Conservation (phyloP, 345 rosid species). For the Camelina neglecta region DNA sequence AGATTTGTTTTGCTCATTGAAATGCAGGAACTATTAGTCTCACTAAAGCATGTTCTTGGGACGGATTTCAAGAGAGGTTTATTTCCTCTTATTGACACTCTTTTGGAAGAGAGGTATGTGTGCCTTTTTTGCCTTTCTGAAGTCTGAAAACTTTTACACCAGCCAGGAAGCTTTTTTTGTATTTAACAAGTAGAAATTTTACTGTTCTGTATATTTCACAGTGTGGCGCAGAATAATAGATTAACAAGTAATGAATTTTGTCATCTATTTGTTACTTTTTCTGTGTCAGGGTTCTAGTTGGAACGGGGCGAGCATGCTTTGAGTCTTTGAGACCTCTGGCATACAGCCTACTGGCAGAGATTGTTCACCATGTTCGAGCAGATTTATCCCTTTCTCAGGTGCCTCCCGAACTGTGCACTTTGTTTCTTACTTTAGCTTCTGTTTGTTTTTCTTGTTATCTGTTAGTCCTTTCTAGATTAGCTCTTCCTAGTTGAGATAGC, state of each 20-base stretch:
- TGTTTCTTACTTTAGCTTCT: slow-evolving; percentile 1
- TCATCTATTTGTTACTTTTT: slow-evolving; percentile 4
- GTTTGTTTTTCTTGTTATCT: neutral
- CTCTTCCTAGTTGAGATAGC: slow-evolving; percentile 9
- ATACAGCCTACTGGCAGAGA: slow-evolving; percentile 96
- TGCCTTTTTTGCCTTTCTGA: slow-evolving; percentile 20
- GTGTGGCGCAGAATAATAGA: neutral
- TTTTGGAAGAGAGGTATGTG: slow-evolving; percentile 88
- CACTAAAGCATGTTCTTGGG: slow-evolving; percentile 94
- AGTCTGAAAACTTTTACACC: slow-evolving; percentile 11
- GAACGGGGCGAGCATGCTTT: slow-evolving; percentile 95
- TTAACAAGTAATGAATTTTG: neutral
- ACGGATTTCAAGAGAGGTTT: slow-evolving; percentile 98
- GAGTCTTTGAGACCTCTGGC: slow-evolving; percentile 98
- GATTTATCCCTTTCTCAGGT: slow-evolving; percentile 93
- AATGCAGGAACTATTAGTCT: slow-evolving; percentile 89
- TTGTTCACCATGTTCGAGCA: slow-evolving; percentile 95
- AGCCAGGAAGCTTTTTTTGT: slow-evolving; percentile 24
- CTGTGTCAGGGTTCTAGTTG: slow-evolving; percentile 82
- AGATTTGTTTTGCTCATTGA: slow-evolving; percentile 33
- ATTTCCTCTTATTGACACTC: slow-evolving; percentile 92
- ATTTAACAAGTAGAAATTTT: slow-evolving; percentile 18
- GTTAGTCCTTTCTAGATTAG: slow-evolving; percentile 15
- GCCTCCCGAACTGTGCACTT: slow-evolving; percentile 26
- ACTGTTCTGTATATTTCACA: slow-evolving; percentile 6